Evolutionary conservation across 140 eudicot genomes (phyloP).

Genomic region (Cichorium intybus): DNA sequence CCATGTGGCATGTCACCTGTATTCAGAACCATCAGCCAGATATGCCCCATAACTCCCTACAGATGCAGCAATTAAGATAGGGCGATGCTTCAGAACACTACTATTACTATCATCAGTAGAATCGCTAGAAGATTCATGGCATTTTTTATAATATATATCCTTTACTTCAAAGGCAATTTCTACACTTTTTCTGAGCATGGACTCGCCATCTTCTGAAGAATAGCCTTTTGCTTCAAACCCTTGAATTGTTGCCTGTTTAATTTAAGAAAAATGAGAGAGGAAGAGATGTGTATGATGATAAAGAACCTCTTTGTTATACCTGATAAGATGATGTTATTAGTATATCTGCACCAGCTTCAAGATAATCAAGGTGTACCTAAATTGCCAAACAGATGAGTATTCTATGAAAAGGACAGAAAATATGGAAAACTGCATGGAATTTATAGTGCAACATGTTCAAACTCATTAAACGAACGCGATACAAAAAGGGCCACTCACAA

Average conservation of each 20-base stretch:
- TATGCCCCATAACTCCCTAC: slow-evolving; percentile 97
- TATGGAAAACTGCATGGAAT: no score
- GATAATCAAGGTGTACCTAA: slow-evolving; percentile 95
- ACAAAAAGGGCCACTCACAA: no score
- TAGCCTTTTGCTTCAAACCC: slow-evolving; percentile 95
- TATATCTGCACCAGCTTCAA: slow-evolving; percentile 92
- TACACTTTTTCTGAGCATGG: slow-evolving; percentile 69
- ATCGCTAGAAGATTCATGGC: slow-evolving; percentile 37
- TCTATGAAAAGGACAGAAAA: neutral
- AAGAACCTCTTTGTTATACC: slow-evolving; percentile 30
- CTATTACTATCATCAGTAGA: slow-evolving; percentile 48
- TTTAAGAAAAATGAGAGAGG: neutral
- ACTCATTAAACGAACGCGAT: no score
- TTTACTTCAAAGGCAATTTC: slow-evolving; percentile 78
- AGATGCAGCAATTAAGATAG: slow-evolving; percentile 78
- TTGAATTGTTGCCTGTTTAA: slow-evolving; percentile 72
- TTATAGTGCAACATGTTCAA: neutral
- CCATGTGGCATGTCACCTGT: slow-evolving; percentile 65
- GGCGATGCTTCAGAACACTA: slow-evolving; percentile 48
- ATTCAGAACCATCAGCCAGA: slow-evolving; percentile 93
- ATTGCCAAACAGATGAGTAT: slow-evolving; percentile 13
- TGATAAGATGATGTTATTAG: slow-evolving; percentile 86
- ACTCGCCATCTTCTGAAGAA: slow-evolving; percentile 59
- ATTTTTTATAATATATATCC: slow-evolving; percentile 41
- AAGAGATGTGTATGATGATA: neutral